Evolutionary conservation across 805 yeast species (phyloP).

Genomic region (Pichia pseudocactophila): DNA sequence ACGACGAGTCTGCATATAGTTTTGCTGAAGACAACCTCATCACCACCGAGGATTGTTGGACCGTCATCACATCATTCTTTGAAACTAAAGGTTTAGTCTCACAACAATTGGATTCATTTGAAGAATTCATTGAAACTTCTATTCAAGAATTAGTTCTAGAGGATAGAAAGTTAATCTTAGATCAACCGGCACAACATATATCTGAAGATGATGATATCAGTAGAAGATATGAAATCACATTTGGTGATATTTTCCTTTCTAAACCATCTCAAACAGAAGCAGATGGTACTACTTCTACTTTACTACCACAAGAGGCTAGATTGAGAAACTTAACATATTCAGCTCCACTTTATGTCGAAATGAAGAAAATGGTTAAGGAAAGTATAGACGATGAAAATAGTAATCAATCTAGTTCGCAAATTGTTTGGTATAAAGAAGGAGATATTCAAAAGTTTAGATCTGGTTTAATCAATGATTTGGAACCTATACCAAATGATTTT

Average conservation of each 20-base stretch:
- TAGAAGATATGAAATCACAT: slow-evolving; percentile 91
- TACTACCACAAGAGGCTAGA: slow-evolving; percentile 98
- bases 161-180: slow-evolving; percentile 86
- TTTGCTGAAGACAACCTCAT: slow-evolving; percentile 53
- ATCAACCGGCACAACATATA: slow-evolving; percentile 97
- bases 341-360: slow-evolving; percentile 92
- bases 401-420: slow-evolving; percentile 38
- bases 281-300: slow-evolving; percentile 98
- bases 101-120: slow-evolving; percentile 96
- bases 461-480: slow-evolving; percentile 22
- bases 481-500: slow-evolving; percentile 23
- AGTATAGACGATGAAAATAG: slow-evolving; percentile 61
- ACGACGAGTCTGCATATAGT: slow-evolving; percentile 9
- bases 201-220: slow-evolving; percentile 83
- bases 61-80: slow-evolving; percentile 92
- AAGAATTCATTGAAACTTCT: slow-evolving; percentile 93
- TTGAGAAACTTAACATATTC: slow-evolving; percentile 93
- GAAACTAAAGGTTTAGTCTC: slow-evolving; percentile 95
- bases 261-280: slow-evolving; percentile 99
- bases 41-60: slow-evolving; percentile 99
- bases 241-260: slow-evolving; percentile 93
- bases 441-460: slow-evolving; percentile 34
- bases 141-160: slow-evolving; percentile 96
- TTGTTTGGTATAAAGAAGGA: slow-evolving; percentile 50
- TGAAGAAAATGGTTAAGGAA: slow-evolving; percentile 81